Evolutionary conservation across 371 early-diverging fungal species (phyloP).

Genomic region (Mucor saturninus): DNA sequence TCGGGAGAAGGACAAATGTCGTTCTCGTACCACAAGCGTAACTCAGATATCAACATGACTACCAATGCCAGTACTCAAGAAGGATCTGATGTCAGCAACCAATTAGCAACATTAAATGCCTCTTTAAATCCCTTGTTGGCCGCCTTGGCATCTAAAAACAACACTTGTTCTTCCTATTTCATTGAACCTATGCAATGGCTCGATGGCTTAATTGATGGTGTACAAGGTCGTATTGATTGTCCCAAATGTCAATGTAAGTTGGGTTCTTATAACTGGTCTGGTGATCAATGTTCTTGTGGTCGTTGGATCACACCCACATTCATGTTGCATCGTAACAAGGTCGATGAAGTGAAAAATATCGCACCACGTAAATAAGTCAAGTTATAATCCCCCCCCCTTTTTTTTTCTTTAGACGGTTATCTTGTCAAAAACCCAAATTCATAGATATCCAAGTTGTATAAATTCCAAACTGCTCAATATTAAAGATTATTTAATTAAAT

Average conservation of each 20-base stretch:
- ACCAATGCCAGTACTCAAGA: constrained; percentile 26
- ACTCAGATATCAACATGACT: constrained; percentile 46
- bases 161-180: constrained; percentile 77
- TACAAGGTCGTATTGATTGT: constrained; percentile 82
- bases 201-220: constrained; percentile 53
- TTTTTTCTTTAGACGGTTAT: too few species aligned
- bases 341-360: constrained; percentile 60
- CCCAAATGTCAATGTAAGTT: constrained; percentile 85
- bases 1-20: constrained; percentile 74
- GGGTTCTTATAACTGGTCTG: constrained; percentile 87
- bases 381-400: neutral
- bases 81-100: constrained; percentile 17
- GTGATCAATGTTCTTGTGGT: constrained; percentile 85
- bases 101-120: constrained; percentile 27
- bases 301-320: constrained; percentile 89
- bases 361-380: constrained; percentile 16
- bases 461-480: too few species aligned
- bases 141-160: constrained; percentile 37
- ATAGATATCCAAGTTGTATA: too few species aligned
- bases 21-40: constrained; percentile 75
- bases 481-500: too few species aligned
- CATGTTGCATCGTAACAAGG: constrained; percentile 77
- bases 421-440: too few species aligned
- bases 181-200: constrained; percentile 91
- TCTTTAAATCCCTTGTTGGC: constrained; percentile 53